A percentile compares a stretch with the other conserved stretches of the same genome.
phyloP scores from a whole-genome alignment of 2,329 filamentous ascomycete species.

The Phialemonium atrogriseum region DNA sequence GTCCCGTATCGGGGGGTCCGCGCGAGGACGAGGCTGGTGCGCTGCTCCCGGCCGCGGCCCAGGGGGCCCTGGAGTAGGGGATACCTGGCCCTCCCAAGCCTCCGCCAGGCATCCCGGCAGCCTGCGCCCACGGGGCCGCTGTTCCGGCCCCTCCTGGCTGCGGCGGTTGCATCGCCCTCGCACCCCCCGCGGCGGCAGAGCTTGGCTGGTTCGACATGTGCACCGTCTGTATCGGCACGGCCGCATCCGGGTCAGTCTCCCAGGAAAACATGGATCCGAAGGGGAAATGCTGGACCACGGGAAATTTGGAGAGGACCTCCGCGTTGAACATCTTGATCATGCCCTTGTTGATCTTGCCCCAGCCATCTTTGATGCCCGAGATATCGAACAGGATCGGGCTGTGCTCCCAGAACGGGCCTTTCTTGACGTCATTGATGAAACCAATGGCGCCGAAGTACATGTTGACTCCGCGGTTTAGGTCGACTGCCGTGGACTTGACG shows the following conservation, averaged over 20 bases:
- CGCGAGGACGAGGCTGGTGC: constrained; percentile 8
- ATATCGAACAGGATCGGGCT: constrained; percentile 93
- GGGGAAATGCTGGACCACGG: constrained; percentile 93
- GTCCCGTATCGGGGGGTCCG: constrained; percentile 10
- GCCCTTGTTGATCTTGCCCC: constrained; percentile 98
- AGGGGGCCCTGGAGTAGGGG: constrained; percentile 26
- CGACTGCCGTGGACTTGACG: constrained; percentile 54
- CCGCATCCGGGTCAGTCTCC: constrained; percentile 58
- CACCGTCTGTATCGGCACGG: constrained; percentile 36
- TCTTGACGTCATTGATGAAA: constrained; percentile 97
- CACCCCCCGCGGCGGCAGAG: neutral
- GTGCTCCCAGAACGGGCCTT: constrained; percentile 93
- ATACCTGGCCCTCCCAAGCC: constrained; percentile 17
- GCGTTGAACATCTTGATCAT: constrained; percentile 99
- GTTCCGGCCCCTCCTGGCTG: constrained; percentile 10
- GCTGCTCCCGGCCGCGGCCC: constrained; percentile 5
- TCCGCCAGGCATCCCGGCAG: constrained; percentile 14
- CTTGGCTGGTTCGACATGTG: constrained; percentile 43
- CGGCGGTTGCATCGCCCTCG: neutral
- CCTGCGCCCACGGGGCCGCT: constrained; percentile 18
- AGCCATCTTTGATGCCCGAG: constrained; percentile 82
- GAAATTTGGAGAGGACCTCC: constrained; percentile 93
- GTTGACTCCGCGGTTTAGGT: constrained; percentile 57
- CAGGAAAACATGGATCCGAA: constrained; percentile 77
- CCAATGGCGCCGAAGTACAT: constrained; percentile 95